Conservation (phyloP, 140 eudicot genomes). For the Flaveria floridana region DNA sequence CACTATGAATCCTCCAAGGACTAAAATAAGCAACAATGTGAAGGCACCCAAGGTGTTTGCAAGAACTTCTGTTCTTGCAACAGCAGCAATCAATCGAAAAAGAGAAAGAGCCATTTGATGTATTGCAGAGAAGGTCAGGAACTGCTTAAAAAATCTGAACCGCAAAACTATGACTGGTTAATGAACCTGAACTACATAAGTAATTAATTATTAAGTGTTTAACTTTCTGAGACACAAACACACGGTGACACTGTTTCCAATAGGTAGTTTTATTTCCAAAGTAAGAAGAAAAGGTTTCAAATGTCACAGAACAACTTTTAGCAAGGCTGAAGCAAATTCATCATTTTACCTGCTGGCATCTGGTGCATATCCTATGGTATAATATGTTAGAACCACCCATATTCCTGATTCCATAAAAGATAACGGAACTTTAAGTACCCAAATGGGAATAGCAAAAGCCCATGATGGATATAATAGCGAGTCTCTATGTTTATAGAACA, state of each 20-base stretch:
- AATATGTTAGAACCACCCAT: constrained; percentile 56
- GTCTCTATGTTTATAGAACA: constrained; percentile 49
- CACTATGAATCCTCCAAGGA: constrained; percentile 65
- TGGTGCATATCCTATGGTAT: constrained; percentile 63
- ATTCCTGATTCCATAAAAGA: constrained; percentile 51
- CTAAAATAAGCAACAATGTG: constrained; percentile 42
- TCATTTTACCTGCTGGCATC: constrained; percentile 43
- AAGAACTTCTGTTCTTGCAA: constrained; percentile 60
- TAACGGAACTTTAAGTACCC: constrained; percentile 45
- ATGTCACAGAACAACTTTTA: too few species aligned
- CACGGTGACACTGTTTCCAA: too few species aligned
- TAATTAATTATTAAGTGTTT: background rate
- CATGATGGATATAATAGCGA: constrained; percentile 47
- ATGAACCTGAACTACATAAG: background rate
- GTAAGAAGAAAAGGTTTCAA: too few species aligned
- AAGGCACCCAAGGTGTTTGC: constrained; percentile 48
- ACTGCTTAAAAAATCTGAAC: constrained; percentile 50
- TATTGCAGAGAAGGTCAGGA: constrained; percentile 48
- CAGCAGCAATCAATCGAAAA: constrained; percentile 54
- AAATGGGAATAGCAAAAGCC: constrained; percentile 54
- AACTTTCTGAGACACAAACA: too few species aligned
- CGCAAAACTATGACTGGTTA: background rate
- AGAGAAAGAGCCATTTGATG: constrained; percentile 62
- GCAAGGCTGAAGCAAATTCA: too few species aligned
- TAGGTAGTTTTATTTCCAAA: too few species aligned